Base-by-base conservation (phyloP, 78 protist genomes). In the Dictyostelium brefeldianum region DNA sequence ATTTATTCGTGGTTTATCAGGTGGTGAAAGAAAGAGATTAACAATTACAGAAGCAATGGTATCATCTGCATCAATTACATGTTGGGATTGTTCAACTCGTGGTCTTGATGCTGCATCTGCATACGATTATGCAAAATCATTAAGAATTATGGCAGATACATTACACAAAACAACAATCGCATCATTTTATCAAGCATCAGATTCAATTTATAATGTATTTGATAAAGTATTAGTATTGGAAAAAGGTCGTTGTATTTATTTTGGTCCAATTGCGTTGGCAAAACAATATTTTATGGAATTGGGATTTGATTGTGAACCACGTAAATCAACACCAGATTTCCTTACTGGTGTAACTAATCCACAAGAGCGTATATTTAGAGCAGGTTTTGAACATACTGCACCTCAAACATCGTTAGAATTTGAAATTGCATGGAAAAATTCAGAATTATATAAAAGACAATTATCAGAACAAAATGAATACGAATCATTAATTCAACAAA, bases 291-390 rank as follows among this genome's bases (percentile, higher is more conserved):
- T 89, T 41, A 7, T 57, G 20, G 83, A 89, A 25, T 46, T 77
- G 41, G 94, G 94, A 43, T 89, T 89, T 64, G 83, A 89, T 81
- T 89, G 94, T n/a, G 94, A 89, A 78, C 85, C 94, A 70, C 29
- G 94, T n/a, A 89, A 89, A 53, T 73, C 94, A 8, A 62, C 56
- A 47, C 94, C 94, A 20, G 94, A 89, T 78, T 89, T 78, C 83
- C 47, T 89, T 6, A 89, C 94, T 51, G 94, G 94, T 62, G 77
- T 89, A 5, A 89, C 94, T 50, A 89, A 89, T 78, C 85, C 94
- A 48, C 94, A 89, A 64, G 94, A 89, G 22, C 56, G 94, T 29
- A 71, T 12, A 14, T 43, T 89, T 46, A 62, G 78, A 70, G 53
- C 51, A 59, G 94, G 94, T 41, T 89, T 73, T 56, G 94, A 89